Percentiles rank a stretch among this genome's conserved stretches.
phyloP scores from a whole-genome alignment of 2,329 filamentous ascomycete species.

The Trichoderma citrinoviride region DNA sequence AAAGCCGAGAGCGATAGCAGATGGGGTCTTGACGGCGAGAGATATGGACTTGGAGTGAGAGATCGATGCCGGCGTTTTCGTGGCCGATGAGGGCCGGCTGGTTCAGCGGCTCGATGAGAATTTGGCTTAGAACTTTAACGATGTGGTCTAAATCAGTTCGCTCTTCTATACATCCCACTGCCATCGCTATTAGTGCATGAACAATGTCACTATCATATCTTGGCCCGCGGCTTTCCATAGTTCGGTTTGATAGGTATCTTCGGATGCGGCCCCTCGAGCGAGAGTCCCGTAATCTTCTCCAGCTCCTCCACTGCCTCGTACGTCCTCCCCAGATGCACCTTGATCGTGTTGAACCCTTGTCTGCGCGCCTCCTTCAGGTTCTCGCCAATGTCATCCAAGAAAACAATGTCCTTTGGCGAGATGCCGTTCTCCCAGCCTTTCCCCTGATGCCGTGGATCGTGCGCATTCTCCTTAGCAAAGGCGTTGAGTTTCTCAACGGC shows the following conservation, averaged over 20 bases:
- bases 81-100: background rate
- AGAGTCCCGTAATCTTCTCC: slow-evolving; percentile 70
- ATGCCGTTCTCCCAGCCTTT: slow-evolving; percentile 52
- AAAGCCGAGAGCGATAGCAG: too few relatives aligned
- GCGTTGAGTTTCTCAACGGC: slow-evolving; percentile 66
- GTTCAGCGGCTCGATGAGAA: slow-evolving; percentile 2
- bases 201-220: slow-evolving; percentile 34
- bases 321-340: slow-evolving; percentile 74
- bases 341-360: slow-evolving; percentile 77
- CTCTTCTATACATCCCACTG: background rate
- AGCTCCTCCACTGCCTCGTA: slow-evolving; percentile 80
- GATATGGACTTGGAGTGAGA: background rate
- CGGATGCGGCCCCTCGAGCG: slow-evolving; percentile 55
- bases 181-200: background rate
- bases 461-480: slow-evolving; percentile 54
- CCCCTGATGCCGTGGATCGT: slow-evolving; percentile 37
- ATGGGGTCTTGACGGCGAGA: too few relatives aligned
- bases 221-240: slow-evolving; percentile 38
- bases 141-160: background rate
- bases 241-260: slow-evolving; percentile 46
- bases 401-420: slow-evolving; percentile 67
- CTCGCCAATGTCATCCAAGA: slow-evolving; percentile 91
- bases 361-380: slow-evolving; percentile 79
- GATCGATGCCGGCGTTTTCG: background rate
- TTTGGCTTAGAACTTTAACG: background rate